Evolutionary conservation across 2,329 filamentous ascomycete genomes (phyloP), one percentile per base, ranked within the genome.

Genomic region (Mycocentrospora acerina): DNA sequence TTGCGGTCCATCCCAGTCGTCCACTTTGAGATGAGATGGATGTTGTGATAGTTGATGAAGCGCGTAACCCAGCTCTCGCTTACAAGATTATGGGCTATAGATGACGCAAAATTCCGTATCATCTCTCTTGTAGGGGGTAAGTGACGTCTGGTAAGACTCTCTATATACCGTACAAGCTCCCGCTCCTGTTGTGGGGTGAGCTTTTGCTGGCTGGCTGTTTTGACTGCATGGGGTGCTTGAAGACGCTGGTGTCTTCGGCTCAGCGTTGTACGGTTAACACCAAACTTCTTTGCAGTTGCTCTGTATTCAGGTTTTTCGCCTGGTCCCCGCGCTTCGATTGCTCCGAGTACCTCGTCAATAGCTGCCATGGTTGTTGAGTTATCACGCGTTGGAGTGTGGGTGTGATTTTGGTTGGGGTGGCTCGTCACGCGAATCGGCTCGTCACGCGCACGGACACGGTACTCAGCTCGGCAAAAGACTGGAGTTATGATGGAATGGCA

Each of bases 11-110:
- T 35, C 4, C 32, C 37, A 15, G 19, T 19, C 36, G 32, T 12
- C 14, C 18, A 41, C 24, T 30, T 32, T 9, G 37, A 35, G 32
- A 36, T 37, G 14, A 41, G 38, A 30, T 39, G 18, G 24, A 31
- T n/a, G n/a, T n/a, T n/a, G n/a, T n/a, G n/a, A n/a, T n/a, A n/a
- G n/a, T n/a, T 40, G 25, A 8, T 24, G 15, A 29, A n/a, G n/a
- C n/a, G n/a, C n/a, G n/a, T n/a, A n/a, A n/a, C n/a, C n/a, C n/a
- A n/a, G n/a, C n/a, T n/a, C 24, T 40, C 37, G 32, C 37, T 35
- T 4, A 40, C 36, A 14, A 19, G 27, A 15, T 37, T 25, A 8
- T 32, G 7, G 14, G 12, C 17, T 7, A 32, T 15, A 10, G 30
- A 8, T 32, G 30, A 32, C 9, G 30, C 30, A 15, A 32, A 22